A percentile compares a stretch with the other conserved stretches of the same genome.
Conservation (phyloP, 2,329 filamentous ascomycete genomes). For the Ilyonectria sp. region DNA sequence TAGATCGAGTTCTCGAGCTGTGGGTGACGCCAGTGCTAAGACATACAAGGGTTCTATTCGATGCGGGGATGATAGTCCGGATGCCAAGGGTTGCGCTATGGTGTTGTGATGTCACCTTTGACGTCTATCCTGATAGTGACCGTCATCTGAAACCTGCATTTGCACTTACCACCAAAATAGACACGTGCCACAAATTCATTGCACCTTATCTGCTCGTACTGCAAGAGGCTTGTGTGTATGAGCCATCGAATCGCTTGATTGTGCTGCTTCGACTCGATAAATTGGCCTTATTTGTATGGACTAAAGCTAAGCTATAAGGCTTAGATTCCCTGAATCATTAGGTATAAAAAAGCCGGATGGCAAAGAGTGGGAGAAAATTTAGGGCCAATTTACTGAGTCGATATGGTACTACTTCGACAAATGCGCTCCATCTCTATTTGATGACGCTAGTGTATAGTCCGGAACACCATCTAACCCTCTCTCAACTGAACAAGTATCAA, state of each 20-base stretch:
- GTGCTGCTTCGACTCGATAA: neutral
- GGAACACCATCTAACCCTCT: neutral
- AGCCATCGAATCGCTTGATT: neutral
- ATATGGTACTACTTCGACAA: neutral
- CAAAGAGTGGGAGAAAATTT: too few relatives aligned
- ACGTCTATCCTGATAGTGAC: slow-evolving; percentile 27
- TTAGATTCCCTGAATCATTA: too few relatives aligned
- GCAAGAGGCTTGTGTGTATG: neutral
- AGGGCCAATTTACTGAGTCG: too few relatives aligned
- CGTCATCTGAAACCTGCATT: neutral
- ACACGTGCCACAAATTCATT: neutral
- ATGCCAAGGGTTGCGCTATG: slow-evolving; percentile 1
- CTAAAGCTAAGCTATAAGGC: too few relatives aligned
- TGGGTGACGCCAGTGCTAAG: slow-evolving; percentile 32
- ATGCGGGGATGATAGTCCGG: neutral
- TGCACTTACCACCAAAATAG: neutral
- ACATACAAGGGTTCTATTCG: slow-evolving; percentile 32
- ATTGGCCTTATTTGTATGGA: too few relatives aligned
- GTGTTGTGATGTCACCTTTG: slow-evolving; percentile 47
- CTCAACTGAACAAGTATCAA: slow-evolving; percentile 53
- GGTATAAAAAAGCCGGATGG: too few relatives aligned
- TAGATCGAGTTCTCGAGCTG: neutral
- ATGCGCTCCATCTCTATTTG: neutral
- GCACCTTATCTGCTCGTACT: neutral
- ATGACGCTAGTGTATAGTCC: slow-evolving; percentile 1